phyloP scores from a whole-genome alignment of 176 grass and related monocot genomes.

The Oryza glumipatula region DNA sequence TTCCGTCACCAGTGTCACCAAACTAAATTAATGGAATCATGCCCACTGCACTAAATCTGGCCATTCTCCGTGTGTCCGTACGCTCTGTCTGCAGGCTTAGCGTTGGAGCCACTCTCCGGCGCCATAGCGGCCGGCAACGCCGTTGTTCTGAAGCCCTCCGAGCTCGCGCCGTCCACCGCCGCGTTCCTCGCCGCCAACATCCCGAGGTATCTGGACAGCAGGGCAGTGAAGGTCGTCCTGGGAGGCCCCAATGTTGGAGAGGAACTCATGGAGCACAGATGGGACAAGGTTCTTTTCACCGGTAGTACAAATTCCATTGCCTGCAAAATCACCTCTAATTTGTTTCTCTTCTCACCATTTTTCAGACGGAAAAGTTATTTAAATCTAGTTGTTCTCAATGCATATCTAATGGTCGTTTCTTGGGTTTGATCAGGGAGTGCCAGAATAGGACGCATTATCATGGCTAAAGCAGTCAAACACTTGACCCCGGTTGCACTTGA shows the following conservation, averaged over 20 bases:
- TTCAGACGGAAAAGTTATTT: background rate
- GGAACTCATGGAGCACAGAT: constrained; percentile 79
- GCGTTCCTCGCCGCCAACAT: constrained; percentile 62
- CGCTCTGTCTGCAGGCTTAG: constrained; percentile 43
- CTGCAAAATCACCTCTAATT: background rate
- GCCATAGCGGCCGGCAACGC: constrained; percentile 82
- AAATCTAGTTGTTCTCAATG: background rate
- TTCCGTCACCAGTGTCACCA: background rate
- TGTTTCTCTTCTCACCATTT: background rate
- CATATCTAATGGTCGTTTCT: background rate
- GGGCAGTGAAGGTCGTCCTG: constrained; percentile 64
- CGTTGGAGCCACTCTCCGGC: constrained; percentile 73
- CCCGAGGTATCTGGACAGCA: constrained; percentile 62
- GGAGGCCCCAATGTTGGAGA: constrained; percentile 65
- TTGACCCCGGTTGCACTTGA: constrained; percentile 76
- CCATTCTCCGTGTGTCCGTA: background rate
- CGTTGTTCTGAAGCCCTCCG: constrained; percentile 76
- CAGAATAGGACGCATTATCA: constrained; percentile 60
- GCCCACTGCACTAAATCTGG: too few species aligned
- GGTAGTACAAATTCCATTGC: constrained; percentile 37
- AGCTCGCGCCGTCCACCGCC: constrained; percentile 64
- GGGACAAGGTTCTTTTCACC: constrained; percentile 95
- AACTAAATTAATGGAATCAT: background rate
- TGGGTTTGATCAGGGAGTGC: constrained; percentile 50
- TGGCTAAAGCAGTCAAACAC: constrained; percentile 83